Percentiles rank a stretch among this genome's conserved stretches.
phyloP scores from a whole-genome alignment of 805 yeast genomes.

The Saccharomycopsis fodiens region DNA sequence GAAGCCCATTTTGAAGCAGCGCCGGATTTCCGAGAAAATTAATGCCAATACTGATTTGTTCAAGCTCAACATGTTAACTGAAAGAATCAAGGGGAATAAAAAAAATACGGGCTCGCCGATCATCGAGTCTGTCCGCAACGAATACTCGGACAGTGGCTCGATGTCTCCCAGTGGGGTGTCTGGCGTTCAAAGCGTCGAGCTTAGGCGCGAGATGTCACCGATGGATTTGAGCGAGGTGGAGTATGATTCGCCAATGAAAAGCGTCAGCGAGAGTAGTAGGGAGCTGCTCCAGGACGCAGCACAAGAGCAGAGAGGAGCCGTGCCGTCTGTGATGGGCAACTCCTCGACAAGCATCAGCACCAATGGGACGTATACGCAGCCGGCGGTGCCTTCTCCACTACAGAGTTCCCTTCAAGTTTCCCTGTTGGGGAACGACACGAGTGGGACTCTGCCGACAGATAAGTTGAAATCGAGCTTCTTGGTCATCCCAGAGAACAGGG shows the following conservation, averaged over 20 bases:
- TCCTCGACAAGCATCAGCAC: slow-evolving; percentile 1
- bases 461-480: slow-evolving; percentile 17
- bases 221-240: slow-evolving; percentile 6
- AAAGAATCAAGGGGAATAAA: background rate
- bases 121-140: slow-evolving; percentile 1
- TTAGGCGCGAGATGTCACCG: slow-evolving; percentile 7
- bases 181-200: background rate
- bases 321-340: too few species aligned
- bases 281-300: background rate
- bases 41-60: slow-evolving; percentile 34
- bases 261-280: background rate
- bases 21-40: slow-evolving; percentile 39
- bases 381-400: background rate
- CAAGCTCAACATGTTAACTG: slow-evolving; percentile 13
- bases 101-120: slow-evolving; percentile 1
- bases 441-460: background rate
- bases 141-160: background rate
- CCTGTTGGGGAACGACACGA: background rate
- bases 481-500: slow-evolving; percentile 8
- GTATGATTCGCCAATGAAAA: background rate
- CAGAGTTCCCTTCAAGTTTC: background rate
- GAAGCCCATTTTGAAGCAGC: slow-evolving; percentile 38
- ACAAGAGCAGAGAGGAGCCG: slow-evolving; percentile 1
- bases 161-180: background rate
- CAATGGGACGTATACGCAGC: background rate